Conservation (phyloP, 768 basidiomycete species). For the Lentinula detonsa region DNA sequence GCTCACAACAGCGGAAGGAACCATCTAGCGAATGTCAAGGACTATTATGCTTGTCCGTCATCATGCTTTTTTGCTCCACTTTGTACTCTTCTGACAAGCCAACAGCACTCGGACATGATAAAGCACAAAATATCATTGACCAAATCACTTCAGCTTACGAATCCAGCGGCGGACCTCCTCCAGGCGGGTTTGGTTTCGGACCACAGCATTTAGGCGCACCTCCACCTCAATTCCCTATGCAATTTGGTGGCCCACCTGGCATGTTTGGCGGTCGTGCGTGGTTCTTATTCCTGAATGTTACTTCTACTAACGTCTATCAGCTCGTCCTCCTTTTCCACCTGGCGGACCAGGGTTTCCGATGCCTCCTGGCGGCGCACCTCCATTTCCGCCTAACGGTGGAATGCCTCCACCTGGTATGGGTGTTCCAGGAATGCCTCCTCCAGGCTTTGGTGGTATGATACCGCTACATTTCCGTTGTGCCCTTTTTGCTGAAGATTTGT, state of each 20-base stretch:
- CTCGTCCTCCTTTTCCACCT: conserved; percentile 68
- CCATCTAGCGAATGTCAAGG: conserved; percentile 92
- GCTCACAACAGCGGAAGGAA: conserved; percentile 98
- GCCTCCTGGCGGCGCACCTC: conserved; percentile 53
- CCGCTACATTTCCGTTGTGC: conserved; percentile 4
- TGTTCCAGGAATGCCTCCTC: conserved; percentile 32
- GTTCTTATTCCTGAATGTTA: conserved; percentile 1
- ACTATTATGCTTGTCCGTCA: conserved; percentile 88
- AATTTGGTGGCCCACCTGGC: conserved; percentile 36
- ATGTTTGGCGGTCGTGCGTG: conserved; percentile 9
- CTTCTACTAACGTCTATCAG: conserved; percentile 21
- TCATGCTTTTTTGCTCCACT: not conserved
- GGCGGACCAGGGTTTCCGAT: conserved; percentile 47
- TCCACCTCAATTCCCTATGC: conserved; percentile 17
- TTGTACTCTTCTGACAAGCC: conserved; percentile 9
- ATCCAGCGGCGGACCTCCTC: conserved; percentile 76
- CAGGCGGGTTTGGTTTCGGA: conserved; percentile 82
- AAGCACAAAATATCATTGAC: conserved; percentile 97
- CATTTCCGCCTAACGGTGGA: conserved; percentile 62
- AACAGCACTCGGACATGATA: conserved; percentile 86
- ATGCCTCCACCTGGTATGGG: conserved; percentile 41
- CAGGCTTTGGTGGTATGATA: conserved; percentile 37
- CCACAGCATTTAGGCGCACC: conserved; percentile 69
- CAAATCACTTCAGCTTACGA: conserved; percentile 95
- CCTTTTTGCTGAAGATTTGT: conserved; percentile 3